Evolutionary conservation across 495 filamentous ascomycete species (phyloP).

Genomic region (Neurospora pannonica): DNA sequence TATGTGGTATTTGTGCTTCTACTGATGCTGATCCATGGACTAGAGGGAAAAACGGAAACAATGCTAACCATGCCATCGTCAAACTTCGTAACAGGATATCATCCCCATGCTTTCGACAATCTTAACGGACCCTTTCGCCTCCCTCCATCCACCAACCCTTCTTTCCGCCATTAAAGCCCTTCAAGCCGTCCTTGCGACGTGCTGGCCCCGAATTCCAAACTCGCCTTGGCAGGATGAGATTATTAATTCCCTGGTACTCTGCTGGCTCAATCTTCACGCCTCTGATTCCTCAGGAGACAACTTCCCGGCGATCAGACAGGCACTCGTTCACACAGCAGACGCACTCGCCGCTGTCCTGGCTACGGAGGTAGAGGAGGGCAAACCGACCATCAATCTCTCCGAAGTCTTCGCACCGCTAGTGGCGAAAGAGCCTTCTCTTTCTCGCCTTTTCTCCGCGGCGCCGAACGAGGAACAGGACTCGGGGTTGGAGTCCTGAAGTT

Average conservation of each 20-base stretch:
- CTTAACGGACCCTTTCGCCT: constrained; percentile 61
- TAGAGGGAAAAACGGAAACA: neutral
- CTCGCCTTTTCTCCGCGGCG: constrained; percentile 24
- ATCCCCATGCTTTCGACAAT: constrained; percentile 58
- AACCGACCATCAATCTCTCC: constrained; percentile 13
- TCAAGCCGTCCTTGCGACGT: constrained; percentile 50
- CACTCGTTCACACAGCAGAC: constrained; percentile 32
- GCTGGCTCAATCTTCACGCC: constrained; percentile 55
- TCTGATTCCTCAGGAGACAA: constrained; percentile 21
- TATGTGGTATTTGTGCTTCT: constrained; percentile 10
- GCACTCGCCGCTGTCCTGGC: constrained; percentile 23
- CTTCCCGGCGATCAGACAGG: constrained; percentile 29
- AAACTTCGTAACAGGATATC: constrained; percentile 39
- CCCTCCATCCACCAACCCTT: constrained; percentile 46
- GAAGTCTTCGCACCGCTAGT: constrained; percentile 25
- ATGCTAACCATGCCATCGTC: neutral
- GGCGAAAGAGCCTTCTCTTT: constrained; percentile 32
- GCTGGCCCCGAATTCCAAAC: constrained; percentile 61
- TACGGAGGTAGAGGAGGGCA: constrained; percentile 7
- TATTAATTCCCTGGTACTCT: constrained; percentile 50
- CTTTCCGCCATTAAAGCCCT: constrained; percentile 42
- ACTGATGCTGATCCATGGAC: neutral
- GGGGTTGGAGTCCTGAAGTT: neutral
- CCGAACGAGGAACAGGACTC: neutral
- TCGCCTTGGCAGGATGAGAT: constrained; percentile 57